Percentiles rank a stretch among this genome's conserved stretches.
These are phyloP conservation scores for Colletotrichum sp. DNA, from an alignment of 2,329 filamentous ascomycete genomes.

Conservation along the genomic window DNA sequence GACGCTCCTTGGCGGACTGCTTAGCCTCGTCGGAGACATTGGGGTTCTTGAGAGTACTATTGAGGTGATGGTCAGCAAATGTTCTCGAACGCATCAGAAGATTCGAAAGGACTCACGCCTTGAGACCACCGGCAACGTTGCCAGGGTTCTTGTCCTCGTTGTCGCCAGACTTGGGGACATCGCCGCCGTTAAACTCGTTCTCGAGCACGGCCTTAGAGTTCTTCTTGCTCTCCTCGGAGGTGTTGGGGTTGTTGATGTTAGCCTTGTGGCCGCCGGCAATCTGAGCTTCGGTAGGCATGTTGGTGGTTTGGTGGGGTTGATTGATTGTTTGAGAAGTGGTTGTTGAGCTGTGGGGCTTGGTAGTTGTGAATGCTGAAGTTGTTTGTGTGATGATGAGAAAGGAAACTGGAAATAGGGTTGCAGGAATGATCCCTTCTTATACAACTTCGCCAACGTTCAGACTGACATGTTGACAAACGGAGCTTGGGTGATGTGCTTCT, in stretches of 20 bases:
- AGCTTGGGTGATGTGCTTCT: neutral
- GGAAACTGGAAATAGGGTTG: neutral
- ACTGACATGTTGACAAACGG: neutral
- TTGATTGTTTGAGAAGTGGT: neutral
- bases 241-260: slow-evolving; percentile 61
- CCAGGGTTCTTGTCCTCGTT: slow-evolving; percentile 54
- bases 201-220: slow-evolving; percentile 58
- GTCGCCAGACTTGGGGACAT: slow-evolving; percentile 37
- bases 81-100: too few relatives aligned
- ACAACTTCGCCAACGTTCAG: neutral
- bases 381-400: neutral
- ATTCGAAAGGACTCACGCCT: slow-evolving; percentile 58
- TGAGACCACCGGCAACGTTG: slow-evolving; percentile 57
- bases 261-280: slow-evolving; percentile 65
- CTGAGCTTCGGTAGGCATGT: slow-evolving; percentile 55
- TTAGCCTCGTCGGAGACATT: slow-evolving; percentile 62
- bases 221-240: slow-evolving; percentile 59
- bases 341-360: neutral
- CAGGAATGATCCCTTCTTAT: slow-evolving; percentile 15
- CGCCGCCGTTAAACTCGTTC: slow-evolving; percentile 49
- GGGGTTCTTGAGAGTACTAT: slow-evolving; percentile 61
- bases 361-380: neutral
- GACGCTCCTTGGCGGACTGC: slow-evolving; percentile 55
- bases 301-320: slow-evolving; percentile 23
- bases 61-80: too few relatives aligned